These are phyloP conservation scores for Leavenworthia alabamica DNA, from an alignment of 345 rosid genomes.

Conservation along the genomic window DNA sequence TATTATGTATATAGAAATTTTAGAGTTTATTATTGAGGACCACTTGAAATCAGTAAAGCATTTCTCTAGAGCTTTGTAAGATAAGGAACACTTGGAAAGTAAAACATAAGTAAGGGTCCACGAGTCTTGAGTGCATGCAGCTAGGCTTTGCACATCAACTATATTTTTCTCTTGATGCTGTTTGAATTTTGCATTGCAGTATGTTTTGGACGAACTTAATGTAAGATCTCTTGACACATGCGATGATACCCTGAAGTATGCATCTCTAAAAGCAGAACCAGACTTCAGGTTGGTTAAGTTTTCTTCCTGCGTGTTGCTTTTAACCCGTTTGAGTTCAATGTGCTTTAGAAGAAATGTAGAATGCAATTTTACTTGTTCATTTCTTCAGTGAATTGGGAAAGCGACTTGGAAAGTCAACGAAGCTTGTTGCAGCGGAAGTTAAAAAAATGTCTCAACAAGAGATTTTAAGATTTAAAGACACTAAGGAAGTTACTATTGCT, in stretches of 20 bases:
- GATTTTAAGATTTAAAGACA: conserved; percentile 64
- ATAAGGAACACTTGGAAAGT: too few species aligned
- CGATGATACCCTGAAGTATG: conserved; percentile 71
- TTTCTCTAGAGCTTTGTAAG: neutral
- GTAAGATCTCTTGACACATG: conserved; percentile 69
- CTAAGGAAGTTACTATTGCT: conserved; percentile 71
- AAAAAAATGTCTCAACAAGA: conserved; percentile 74
- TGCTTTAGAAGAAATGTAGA: conserved; percentile 11
- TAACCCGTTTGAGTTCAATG: neutral
- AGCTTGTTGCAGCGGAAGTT: conserved; percentile 69
- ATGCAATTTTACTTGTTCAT: conserved; percentile 22
- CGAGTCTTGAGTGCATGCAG: too few species aligned
- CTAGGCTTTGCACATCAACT: too few species aligned
- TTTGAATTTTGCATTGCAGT: conserved; percentile 45
- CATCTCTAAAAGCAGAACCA: conserved; percentile 85
- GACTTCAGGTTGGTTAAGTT: conserved; percentile 62
- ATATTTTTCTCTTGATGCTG: neutral
- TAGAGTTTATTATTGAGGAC: neutral
- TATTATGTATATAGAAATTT: neutral
- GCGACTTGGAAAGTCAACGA: conserved; percentile 90
- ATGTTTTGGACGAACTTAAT: conserved; percentile 86
- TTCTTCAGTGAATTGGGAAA: conserved; percentile 61
- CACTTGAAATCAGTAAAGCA: neutral
- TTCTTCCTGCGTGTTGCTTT: neutral
- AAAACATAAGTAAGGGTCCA: too few species aligned